A percentile compares a stretch with the other conserved stretches of the same genome.
These are phyloP conservation scores for Phytopythium litorale DNA, from an alignment of 352 stramenopile genomes.

Conservation along the genomic window DNA sequence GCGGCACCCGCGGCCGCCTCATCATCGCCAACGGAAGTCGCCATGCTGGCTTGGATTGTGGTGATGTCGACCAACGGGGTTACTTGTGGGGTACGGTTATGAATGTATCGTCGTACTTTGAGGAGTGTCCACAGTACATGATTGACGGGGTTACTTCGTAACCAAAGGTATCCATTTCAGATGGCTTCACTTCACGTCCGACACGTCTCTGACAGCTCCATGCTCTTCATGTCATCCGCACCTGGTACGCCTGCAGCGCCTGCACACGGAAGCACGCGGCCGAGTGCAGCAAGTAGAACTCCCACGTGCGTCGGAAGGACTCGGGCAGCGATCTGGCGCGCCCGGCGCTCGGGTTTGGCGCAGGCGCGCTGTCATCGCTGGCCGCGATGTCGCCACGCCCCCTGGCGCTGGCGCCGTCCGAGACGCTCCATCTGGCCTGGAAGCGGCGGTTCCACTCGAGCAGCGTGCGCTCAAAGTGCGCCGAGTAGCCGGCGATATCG, in stretches of 20 bases:
- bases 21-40: background rate
- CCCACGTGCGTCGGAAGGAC: conserved; percentile 83
- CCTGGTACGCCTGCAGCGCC: conserved; percentile 68
- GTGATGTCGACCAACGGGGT: background rate
- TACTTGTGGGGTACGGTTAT: background rate
- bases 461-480: conserved; percentile 85
- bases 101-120: background rate
- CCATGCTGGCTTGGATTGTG: background rate
- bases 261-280: conserved; percentile 76
- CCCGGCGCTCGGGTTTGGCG: conserved; percentile 2
- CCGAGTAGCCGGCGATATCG: conserved; percentile 61
- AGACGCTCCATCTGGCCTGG: conserved; percentile 38
- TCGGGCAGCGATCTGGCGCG: conserved; percentile 43
- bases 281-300: conserved; percentile 88
- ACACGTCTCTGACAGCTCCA: too few relatives aligned
- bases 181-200: too few relatives aligned
- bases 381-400: conserved; percentile 5
- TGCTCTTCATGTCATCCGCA: conserved; percentile 35
- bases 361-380: background rate
- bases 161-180: too few relatives aligned
- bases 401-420: background rate
- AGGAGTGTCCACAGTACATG: background rate
- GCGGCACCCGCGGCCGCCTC: background rate
- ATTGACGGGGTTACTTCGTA: background rate
- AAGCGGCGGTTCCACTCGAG: conserved; percentile 83